Percentiles rank a stretch among this genome's conserved stretches.
Conservation (phyloP, 176 grass and related monocot genomes). For the Aechmea fasciata region DNA sequence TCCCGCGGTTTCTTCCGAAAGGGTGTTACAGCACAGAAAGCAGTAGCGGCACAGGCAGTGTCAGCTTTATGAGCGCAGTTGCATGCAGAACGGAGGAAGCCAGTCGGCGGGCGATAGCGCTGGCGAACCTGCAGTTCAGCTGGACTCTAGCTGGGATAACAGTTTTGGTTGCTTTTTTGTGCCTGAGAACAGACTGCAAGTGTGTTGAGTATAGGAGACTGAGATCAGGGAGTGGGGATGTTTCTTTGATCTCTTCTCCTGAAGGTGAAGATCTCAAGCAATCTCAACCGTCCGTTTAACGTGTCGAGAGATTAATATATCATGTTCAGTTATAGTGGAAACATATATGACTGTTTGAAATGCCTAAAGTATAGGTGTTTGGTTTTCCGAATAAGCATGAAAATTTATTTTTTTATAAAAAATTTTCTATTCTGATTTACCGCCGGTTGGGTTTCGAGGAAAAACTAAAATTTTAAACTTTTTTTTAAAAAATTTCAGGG, state of each 20-base stretch:
- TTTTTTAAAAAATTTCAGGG: too few relatives aligned
- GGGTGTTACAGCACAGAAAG: slow-evolving; percentile 35
- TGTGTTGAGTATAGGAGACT: slow-evolving; percentile 49
- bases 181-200: slow-evolving; percentile 31
- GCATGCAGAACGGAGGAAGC: slow-evolving; percentile 49
- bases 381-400: too few relatives aligned
- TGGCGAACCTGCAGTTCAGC: slow-evolving; percentile 82
- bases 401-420: too few relatives aligned
- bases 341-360: too few relatives aligned
- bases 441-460: too few relatives aligned
- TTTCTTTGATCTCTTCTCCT: neutral
- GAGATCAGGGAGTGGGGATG: slow-evolving; percentile 14
- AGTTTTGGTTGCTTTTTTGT: slow-evolving; percentile 45
- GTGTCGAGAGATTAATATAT: neutral
- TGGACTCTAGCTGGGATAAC: slow-evolving; percentile 51
- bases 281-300: neutral
- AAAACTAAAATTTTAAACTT: too few relatives aligned
- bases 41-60: neutral
- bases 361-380: too few relatives aligned
- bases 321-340: too few relatives aligned
- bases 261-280: slow-evolving; percentile 34
- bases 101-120: slow-evolving; percentile 29
- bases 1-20: slow-evolving; percentile 44
- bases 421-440: too few relatives aligned
- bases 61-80: slow-evolving; percentile 26